phyloP scores from a whole-genome alignment of 192 early-diverging fungal species.

The Lobosporangium transversale region DNA sequence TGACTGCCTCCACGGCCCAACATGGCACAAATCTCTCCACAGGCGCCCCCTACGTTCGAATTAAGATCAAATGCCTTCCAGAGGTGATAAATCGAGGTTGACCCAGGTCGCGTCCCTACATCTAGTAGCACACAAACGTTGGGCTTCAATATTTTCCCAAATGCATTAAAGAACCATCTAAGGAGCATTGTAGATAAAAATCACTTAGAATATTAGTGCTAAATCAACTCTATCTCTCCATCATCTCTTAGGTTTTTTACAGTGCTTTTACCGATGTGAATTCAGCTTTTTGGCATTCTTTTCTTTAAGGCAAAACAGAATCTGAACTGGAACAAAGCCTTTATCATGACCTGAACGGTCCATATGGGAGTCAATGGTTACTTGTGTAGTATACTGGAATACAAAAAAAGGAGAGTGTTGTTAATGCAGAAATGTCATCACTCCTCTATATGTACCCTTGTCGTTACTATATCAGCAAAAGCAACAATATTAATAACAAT shows the following conservation, averaged over 20 bases:
- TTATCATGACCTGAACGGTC: neutral
- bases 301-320: conserved; percentile 92
- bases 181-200: neutral
- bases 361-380: conserved; percentile 70
- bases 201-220: neutral
- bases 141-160: conserved; percentile 81
- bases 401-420: neutral
- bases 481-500: neutral
- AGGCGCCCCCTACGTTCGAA: conserved; percentile 88
- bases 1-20: conserved; percentile 63
- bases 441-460: too few relatives aligned
- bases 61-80: conserved; percentile 93
- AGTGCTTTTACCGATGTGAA: conserved; percentile 78
- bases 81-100: conserved; percentile 88
- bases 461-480: too few relatives aligned
- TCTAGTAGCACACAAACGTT: conserved; percentile 92
- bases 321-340: conserved; percentile 83
- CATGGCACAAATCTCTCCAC: conserved; percentile 93
- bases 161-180: conserved; percentile 96
- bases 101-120: conserved; percentile 75
- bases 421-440: too few relatives aligned
- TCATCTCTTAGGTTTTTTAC: too few relatives aligned
- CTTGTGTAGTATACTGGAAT: conserved; percentile 79
- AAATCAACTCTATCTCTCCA: neutral
- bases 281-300: conserved; percentile 95